phyloP scores from a whole-genome alignment of 2,329 filamentous ascomycete species.

The Ophiocordyceps camponoti-saundersi region DNA sequence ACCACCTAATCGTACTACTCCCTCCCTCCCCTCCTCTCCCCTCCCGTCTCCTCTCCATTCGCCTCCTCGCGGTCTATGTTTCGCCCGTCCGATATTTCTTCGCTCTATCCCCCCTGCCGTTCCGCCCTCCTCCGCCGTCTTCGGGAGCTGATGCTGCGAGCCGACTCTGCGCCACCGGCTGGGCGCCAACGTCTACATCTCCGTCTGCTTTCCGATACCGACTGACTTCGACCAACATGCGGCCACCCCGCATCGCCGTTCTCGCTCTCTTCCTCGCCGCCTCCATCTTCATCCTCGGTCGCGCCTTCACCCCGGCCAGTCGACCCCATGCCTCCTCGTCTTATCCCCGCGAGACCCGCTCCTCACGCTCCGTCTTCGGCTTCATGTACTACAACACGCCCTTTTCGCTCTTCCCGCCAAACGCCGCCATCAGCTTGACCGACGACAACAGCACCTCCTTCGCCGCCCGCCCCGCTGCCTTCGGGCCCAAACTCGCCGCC shows the following conservation, averaged over 20 bases:
- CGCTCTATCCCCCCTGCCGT: background rate
- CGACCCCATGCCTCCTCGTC: conserved; percentile 9
- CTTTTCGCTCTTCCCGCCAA: conserved; percentile 83
- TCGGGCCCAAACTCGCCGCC: conserved; percentile 62
- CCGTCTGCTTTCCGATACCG: background rate
- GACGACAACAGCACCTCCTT: conserved; percentile 98
- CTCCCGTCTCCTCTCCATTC: background rate
- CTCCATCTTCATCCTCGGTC: conserved; percentile 37
- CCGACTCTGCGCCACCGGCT: conserved; percentile 2
- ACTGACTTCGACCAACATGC: conserved; percentile 22
- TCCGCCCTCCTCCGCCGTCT: background rate
- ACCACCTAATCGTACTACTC: background rate
- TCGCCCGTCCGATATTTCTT: background rate
- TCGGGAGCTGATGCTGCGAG: conserved; percentile 1
- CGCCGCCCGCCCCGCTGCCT: conserved; percentile 79
- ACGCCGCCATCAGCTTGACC: conserved; percentile 87
- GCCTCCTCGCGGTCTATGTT: background rate
- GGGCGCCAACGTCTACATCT: conserved; percentile 1
- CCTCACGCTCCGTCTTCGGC: conserved; percentile 13
- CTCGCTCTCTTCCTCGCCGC: conserved; percentile 35
- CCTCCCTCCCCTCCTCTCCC: background rate
- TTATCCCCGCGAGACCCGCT: conserved; percentile 7
- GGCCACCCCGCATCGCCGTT: conserved; percentile 35
- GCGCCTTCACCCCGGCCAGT: conserved; percentile 26
- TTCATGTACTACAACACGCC: conserved; percentile 59